These are phyloP conservation scores for Lactifluus piperatus DNA, from an alignment of 768 basidiomycete genomes.

Conservation along the genomic window DNA sequence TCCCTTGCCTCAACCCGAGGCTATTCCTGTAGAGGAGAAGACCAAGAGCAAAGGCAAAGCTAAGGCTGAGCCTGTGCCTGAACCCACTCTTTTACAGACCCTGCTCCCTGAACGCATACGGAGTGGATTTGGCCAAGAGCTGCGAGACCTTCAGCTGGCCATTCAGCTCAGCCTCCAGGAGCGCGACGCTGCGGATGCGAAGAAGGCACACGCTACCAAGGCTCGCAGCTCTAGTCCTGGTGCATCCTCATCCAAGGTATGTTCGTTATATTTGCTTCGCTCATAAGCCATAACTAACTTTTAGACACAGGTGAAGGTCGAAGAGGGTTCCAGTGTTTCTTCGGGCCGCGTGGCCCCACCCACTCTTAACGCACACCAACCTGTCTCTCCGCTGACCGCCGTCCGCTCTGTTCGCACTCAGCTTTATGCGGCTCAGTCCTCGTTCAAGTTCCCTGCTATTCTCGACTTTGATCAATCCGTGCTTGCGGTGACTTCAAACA, in stretches of 20 bases:
- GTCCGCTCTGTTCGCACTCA: conserved; percentile 8
- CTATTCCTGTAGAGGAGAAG: not conserved
- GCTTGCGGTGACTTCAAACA: conserved; percentile 52
- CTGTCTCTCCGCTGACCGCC: conserved; percentile 1
- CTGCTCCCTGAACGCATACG: not conserved
- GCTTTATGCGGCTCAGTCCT: conserved; percentile 1
- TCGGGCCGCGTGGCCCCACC: not conserved
- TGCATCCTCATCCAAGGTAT: conserved; percentile 6
- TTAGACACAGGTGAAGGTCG: not conserved
- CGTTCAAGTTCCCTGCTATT: conserved; percentile 7
- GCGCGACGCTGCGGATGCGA: not conserved
- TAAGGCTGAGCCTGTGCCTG: not conserved
- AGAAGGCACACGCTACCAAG: not conserved
- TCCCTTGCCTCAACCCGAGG: not conserved
- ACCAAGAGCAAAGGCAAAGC: conserved; percentile 3
- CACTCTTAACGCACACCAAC: not conserved
- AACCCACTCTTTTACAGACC: not conserved
- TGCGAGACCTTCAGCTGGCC: not conserved
- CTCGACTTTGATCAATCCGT: conserved; percentile 17
- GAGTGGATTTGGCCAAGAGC: not conserved
- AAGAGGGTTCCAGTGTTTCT: not conserved
- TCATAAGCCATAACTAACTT: not conserved
- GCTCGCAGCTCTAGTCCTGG: not conserved
- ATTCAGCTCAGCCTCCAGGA: conserved; percentile 15
- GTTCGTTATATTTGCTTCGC: not conserved